Evolutionary conservation across 805 yeast species (phyloP).

Genomic region (Maudiozyma saulgeensis): DNA sequence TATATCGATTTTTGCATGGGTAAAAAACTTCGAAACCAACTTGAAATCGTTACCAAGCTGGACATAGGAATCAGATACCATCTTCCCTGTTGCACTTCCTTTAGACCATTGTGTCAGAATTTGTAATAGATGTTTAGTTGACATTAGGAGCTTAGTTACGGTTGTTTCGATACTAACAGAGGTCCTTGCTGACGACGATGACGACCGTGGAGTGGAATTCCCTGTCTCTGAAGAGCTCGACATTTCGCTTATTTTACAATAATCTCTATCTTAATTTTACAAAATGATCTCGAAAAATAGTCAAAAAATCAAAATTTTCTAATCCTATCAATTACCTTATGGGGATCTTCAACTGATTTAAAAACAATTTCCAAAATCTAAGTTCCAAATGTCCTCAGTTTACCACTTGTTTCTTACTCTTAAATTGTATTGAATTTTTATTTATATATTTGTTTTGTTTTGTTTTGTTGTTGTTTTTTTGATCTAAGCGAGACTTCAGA

Average conservation of each 20-base stretch:
- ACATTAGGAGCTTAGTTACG: conserved; percentile 68
- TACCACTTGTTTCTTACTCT: too few relatives aligned
- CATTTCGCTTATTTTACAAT: background rate
- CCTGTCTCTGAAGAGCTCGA: background rate
- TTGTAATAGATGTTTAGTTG: conserved; percentile 83
- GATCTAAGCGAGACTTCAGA: too few relatives aligned
- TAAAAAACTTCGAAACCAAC: conserved; percentile 71
- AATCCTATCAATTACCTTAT: too few relatives aligned
- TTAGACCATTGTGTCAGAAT: conserved; percentile 85
- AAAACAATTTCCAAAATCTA: too few relatives aligned
- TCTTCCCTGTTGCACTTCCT: conserved; percentile 65
- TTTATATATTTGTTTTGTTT: too few relatives aligned
- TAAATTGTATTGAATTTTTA: too few relatives aligned
- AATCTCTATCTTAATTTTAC: background rate
- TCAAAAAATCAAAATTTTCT: too few relatives aligned
- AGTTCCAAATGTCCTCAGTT: too few relatives aligned
- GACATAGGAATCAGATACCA: conserved; percentile 85
- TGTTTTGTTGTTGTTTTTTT: too few relatives aligned
- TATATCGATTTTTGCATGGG: conserved; percentile 68
- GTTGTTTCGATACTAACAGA: conserved; percentile 57
- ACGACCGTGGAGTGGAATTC: conserved; percentile 5
- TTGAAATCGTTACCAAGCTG: conserved; percentile 89
- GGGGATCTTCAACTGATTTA: too few relatives aligned
- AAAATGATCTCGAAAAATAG: too few relatives aligned
- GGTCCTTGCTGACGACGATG: conserved; percentile 8